Evolutionary conservation across 2,329 filamentous ascomycete genomes (phyloP).

Genomic region (Paradendryphiella salina): DNA sequence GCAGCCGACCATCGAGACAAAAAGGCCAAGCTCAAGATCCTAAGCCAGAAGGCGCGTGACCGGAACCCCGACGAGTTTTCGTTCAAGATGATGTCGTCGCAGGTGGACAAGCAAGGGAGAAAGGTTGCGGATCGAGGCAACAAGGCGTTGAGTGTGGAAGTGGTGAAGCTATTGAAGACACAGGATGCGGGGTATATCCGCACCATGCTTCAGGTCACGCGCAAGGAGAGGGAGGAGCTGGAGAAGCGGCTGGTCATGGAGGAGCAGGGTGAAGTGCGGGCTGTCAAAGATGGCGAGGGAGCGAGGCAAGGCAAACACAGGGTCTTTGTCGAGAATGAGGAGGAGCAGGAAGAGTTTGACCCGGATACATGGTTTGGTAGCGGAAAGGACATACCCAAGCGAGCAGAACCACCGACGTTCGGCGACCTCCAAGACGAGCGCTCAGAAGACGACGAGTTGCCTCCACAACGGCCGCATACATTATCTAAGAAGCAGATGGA

Average conservation of each 20-base stretch:
- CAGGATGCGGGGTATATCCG: constrained; percentile 66
- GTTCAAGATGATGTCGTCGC: constrained; percentile 63
- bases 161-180: constrained; percentile 66
- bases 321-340: constrained; percentile 49
- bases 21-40: constrained; percentile 61
- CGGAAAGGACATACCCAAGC: constrained; percentile 32
- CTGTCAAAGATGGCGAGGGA: constrained; percentile 40
- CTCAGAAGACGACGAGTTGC: constrained; percentile 33
- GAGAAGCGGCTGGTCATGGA: constrained; percentile 45
- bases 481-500: constrained; percentile 40
- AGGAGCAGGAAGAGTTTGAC: constrained; percentile 48
- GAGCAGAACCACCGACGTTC: constrained; percentile 17
- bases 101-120: constrained; percentile 52
- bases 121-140: constrained; percentile 52
- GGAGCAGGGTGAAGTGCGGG: constrained; percentile 48
- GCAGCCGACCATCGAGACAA: constrained; percentile 67
- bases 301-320: constrained; percentile 37
- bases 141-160: constrained; percentile 56
- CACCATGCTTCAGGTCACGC: constrained; percentile 60
- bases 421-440: constrained; percentile 31
- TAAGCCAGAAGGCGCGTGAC: constrained; percentile 62
- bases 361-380: constrained; percentile 48
- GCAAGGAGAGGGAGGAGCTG: constrained; percentile 57
- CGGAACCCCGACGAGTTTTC: constrained; percentile 69
- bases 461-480: constrained; percentile 25